A percentile compares a stretch with the other conserved stretches of the same genome.
These are phyloP conservation scores for Beauveria australis DNA, from an alignment of 2,329 filamentous ascomycete genomes.

Conservation along the genomic window DNA sequence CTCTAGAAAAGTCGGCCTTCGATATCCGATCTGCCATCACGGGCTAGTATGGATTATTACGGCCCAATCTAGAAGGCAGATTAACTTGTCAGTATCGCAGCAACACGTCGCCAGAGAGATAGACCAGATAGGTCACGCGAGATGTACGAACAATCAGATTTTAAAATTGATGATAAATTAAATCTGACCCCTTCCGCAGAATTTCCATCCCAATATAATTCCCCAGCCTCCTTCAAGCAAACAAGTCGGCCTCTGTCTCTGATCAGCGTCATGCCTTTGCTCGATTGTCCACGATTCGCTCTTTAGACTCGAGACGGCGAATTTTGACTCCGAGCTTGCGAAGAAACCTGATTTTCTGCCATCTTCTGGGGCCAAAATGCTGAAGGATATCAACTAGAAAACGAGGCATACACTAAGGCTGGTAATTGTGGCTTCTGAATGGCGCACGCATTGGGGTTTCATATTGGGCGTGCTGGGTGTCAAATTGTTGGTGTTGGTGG, in stretches of 20 bases:
- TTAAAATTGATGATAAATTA: too few species aligned
- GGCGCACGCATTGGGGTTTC: neutral
- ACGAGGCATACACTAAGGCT: neutral
- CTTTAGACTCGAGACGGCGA: neutral
- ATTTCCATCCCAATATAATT: neutral
- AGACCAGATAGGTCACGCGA: too few species aligned
- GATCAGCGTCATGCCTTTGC: neutral
- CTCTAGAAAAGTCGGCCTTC: too few species aligned
- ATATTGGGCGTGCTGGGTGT: neutral
- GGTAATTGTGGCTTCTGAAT: neutral
- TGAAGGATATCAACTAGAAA: neutral
- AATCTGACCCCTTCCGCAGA: neutral
- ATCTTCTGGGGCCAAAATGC: neutral
- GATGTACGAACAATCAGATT: too few species aligned
- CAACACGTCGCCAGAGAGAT: too few species aligned
- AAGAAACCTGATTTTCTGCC: neutral
- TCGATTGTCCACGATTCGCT: neutral
- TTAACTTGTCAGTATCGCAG: too few species aligned
- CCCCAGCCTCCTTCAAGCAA: neutral
- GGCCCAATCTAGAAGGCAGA: too few species aligned
- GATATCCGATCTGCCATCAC: too few species aligned
- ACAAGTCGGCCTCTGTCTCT: neutral
- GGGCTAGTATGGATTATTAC: too few species aligned
- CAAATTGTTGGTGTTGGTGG: neutral
- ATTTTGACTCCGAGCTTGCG: neutral